Evolutionary conservation across 805 yeast species (phyloP).

Genomic region (Ogataea minuta): DNA sequence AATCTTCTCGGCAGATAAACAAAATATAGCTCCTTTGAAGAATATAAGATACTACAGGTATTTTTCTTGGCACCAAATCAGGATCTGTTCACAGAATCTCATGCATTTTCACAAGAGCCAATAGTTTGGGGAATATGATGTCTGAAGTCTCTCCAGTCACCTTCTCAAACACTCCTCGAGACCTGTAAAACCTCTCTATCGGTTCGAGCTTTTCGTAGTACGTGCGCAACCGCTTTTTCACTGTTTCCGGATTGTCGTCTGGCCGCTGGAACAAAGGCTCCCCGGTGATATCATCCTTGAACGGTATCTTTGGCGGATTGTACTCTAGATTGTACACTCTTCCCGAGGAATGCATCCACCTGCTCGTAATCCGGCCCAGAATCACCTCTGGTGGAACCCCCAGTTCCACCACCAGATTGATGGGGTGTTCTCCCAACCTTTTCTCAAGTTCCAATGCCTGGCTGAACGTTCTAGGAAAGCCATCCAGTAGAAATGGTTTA

Average conservation of each 20-base stretch:
- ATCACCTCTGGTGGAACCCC: conserved; percentile 86
- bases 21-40: too few relatives aligned
- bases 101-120: conserved; percentile 32
- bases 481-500: conserved; percentile 76
- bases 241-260: conserved; percentile 78
- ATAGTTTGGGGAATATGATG: conserved; percentile 72
- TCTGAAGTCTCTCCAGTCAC: conserved; percentile 83
- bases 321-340: conserved; percentile 82
- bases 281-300: conserved; percentile 85
- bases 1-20: not conserved
- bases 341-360: conserved; percentile 90
- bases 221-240: conserved; percentile 61
- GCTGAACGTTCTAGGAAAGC: conserved; percentile 78
- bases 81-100: too few relatives aligned
- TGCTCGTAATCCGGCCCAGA: conserved; percentile 72
- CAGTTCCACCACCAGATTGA: conserved; percentile 81
- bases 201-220: conserved; percentile 63
- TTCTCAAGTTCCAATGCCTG: conserved; percentile 66
- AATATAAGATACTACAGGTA: too few relatives aligned
- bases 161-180: conserved; percentile 47
- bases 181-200: conserved; percentile 57
- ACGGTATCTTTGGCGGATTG: conserved; percentile 84
- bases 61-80: too few relatives aligned
- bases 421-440: conserved; percentile 36
- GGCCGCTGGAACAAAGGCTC: conserved; percentile 76